These are phyloP conservation scores for Ananas comosus DNA, from an alignment of 176 grass and related monocot genomes.

Conservation along the genomic window DNA sequence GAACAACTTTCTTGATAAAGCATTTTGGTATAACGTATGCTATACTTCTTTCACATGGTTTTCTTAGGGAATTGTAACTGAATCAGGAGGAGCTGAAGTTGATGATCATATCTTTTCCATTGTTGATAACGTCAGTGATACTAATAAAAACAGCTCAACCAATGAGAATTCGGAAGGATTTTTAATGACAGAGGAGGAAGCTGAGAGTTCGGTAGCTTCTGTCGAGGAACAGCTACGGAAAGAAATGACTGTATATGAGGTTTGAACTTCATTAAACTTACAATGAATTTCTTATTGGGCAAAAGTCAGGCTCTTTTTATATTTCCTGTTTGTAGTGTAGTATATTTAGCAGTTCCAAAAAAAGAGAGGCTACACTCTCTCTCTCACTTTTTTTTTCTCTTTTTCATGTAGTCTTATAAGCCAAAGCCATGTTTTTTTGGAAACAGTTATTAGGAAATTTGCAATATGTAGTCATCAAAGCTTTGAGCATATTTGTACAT, in stretches of 20 bases:
- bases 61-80: slow-evolving; percentile 67
- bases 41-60: not conserved
- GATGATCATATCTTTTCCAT: slow-evolving; percentile 66
- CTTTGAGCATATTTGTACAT: no score
- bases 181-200: slow-evolving; percentile 70
- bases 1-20: not conserved
- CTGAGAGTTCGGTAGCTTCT: slow-evolving; percentile 77
- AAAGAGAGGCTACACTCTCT: no score
- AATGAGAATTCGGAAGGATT: slow-evolving; percentile 43
- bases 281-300: not conserved
- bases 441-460: no score
- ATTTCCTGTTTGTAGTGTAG: not conserved
- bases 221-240: slow-evolving; percentile 87
- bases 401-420: no score
- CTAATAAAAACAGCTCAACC: slow-evolving; percentile 44
- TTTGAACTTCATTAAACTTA: slow-evolving; percentile 19
- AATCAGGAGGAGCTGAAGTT: slow-evolving; percentile 55
- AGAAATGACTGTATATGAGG: slow-evolving; percentile 99
- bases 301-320: not conserved
- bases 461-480: no score
- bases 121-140: slow-evolving; percentile 60
- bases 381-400: no score
- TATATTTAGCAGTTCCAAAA: no score
- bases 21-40: not conserved
- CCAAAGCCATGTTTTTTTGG: no score